Conservation (phyloP, 179 eudicot genomes). For the Carnegiea gigantea region DNA sequence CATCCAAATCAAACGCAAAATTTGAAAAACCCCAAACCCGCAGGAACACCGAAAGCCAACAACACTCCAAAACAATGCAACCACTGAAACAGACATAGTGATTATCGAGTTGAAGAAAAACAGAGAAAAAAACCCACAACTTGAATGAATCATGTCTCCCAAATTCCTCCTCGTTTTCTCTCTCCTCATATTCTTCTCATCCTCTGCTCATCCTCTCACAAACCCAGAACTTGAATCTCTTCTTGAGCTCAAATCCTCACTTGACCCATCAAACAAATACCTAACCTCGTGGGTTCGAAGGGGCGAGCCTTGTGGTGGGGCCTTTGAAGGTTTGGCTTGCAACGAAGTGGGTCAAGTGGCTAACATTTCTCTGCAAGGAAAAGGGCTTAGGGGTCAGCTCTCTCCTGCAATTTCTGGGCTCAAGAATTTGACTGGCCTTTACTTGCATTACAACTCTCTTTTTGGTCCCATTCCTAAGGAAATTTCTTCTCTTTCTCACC, state of each 20-base stretch:
- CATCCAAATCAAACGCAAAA: neutral
- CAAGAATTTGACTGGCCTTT: constrained; percentile 50
- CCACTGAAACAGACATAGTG: constrained; percentile 15
- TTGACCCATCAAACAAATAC: constrained; percentile 50
- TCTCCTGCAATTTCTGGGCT: constrained; percentile 55
- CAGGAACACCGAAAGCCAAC: neutral
- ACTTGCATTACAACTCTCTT: constrained; percentile 65
- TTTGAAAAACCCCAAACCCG: constrained; percentile 6
- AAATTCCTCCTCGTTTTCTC: constrained; percentile 18
- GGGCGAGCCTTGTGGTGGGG: constrained; percentile 57
- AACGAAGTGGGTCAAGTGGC: constrained; percentile 54
- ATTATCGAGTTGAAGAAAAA: neutral
- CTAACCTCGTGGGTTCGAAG: constrained; percentile 44
- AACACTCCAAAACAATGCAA: neutral
- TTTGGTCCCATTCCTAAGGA: constrained; percentile 52
- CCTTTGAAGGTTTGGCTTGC: constrained; percentile 62
- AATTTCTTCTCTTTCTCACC: constrained; percentile 32
- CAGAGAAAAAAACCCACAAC: neutral
- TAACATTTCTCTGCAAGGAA: constrained; percentile 66
- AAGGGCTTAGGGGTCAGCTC: constrained; percentile 50
- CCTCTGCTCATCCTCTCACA: constrained; percentile 8
- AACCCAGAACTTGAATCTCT: constrained; percentile 48
- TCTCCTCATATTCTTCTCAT: constrained; percentile 16
- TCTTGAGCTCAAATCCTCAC: constrained; percentile 42
- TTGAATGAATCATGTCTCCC: constrained; percentile 5